phyloP scores from a whole-genome alignment of 1,284 basidiomycete genomes.

The Sutorius eximius region DNA sequence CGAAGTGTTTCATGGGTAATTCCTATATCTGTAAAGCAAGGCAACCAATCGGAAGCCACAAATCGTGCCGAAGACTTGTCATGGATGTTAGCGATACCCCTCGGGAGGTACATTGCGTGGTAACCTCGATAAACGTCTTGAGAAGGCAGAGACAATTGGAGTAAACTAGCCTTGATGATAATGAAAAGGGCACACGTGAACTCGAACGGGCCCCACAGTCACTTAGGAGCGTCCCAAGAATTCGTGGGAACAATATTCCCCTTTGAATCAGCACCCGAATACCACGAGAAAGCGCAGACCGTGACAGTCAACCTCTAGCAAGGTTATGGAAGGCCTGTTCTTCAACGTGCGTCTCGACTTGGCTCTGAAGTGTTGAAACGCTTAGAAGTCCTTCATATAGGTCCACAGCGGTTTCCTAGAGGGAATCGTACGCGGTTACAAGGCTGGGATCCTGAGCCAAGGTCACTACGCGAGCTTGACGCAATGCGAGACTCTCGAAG shows the following conservation, averaged over 20 bases:
- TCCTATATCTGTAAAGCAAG: background rate
- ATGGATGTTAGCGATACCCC: background rate
- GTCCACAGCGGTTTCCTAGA: conserved; percentile 85
- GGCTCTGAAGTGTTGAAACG: background rate
- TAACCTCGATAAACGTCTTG: background rate
- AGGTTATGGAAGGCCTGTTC: conserved; percentile 29
- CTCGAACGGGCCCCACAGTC: background rate
- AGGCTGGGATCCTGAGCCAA: conserved; percentile 86
- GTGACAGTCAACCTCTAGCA: conserved; percentile 6
- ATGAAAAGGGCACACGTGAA: background rate
- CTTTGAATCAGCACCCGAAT: conserved; percentile 4
- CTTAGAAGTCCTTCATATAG: conserved; percentile 40
- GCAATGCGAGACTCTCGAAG: conserved; percentile 98
- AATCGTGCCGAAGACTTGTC: background rate
- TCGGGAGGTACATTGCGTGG: background rate
- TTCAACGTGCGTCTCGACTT: conserved; percentile 29
- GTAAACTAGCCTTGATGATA: background rate
- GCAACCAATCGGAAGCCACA: background rate
- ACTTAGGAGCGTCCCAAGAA: background rate
- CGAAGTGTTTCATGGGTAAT: background rate
- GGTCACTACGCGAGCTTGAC: conserved; percentile 91
- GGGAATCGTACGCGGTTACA: conserved; percentile 93
- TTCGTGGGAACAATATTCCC: conserved; percentile 25
- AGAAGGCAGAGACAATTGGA: background rate
- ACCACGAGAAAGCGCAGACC: background rate